phyloP scores from a whole-genome alignment of 768 basidiomycete genomes.

The Multifurca ochricompacta region DNA sequence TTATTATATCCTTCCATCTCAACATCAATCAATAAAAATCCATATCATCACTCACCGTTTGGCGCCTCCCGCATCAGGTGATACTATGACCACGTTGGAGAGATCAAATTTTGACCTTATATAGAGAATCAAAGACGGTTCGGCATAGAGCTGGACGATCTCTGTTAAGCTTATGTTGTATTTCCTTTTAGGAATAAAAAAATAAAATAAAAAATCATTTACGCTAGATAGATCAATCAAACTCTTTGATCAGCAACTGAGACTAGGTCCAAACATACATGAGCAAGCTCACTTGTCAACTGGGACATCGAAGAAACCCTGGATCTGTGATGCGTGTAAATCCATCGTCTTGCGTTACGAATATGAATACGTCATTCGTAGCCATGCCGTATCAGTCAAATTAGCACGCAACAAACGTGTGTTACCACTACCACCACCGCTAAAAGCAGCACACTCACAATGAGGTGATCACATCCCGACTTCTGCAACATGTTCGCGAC shows the following conservation, averaged over 20 bases:
- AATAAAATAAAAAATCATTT: slow-evolving; percentile 29
- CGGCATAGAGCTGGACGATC: slow-evolving; percentile 71
- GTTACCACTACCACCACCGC: not conserved
- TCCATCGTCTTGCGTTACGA: slow-evolving; percentile 94
- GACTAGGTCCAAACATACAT: slow-evolving; percentile 9
- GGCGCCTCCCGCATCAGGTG: slow-evolving; percentile 96
- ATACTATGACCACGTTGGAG: slow-evolving; percentile 86
- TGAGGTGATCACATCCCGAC: slow-evolving; percentile 93
- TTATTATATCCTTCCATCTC: slow-evolving; percentile 1
- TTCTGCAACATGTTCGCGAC: slow-evolving; percentile 96
- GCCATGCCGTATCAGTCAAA: not conserved
- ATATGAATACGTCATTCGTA: slow-evolving; percentile 6
- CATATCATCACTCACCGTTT: slow-evolving; percentile 56
- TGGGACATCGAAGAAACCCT: slow-evolving; percentile 99
- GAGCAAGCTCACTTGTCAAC: slow-evolving; percentile 85
- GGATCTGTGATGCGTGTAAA: slow-evolving; percentile 96
- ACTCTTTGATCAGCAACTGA: slow-evolving; percentile 6
- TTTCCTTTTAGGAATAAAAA: no score
- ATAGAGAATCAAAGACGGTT: slow-evolving; percentile 91
- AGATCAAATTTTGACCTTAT: slow-evolving; percentile 88
- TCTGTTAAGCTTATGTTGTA: slow-evolving; percentile 7
- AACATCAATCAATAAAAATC: no score
- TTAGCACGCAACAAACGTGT: not conserved
- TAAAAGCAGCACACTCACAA: slow-evolving; percentile 46
- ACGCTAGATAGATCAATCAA: slow-evolving; percentile 36